Base-by-base conservation (phyloP, 306 rosid genomes). In the Sophora flavescens region DNA sequence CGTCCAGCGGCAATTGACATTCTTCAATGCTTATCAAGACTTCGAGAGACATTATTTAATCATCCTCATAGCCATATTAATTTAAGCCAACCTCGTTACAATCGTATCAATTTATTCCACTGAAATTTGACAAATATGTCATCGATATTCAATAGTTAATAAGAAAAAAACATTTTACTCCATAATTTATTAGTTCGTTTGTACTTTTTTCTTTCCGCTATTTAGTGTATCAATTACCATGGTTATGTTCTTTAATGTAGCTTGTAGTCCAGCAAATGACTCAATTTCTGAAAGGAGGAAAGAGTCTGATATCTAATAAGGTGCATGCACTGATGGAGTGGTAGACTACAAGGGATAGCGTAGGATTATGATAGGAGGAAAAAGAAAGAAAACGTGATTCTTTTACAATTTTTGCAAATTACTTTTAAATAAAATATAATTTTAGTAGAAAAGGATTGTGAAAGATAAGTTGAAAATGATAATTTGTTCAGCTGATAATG, bases 251-350 rank as follows among this genome's bases (percentile, higher is more conserved):
- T 58, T 26, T 35, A 58, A 58, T n/a, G n/a, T 58, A 58, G 39
- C 63, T 58, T 58, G 32, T 7, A 28, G 38, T 58, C 63, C 39
- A 58, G 39, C 63, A 58, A 58, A 12, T 10, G 63, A 22, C 41
- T 6, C 8, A 38, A 38, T 38, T 9, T 53, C 26, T 53, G 9
- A 26, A 6, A 53, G 59, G 62, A 57, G 8, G 63, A 11, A 58
- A 58, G 39, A 58, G 8, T 16, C 16, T 26, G 39, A 22, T 11
- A 10, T 7, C 6, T 58, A 8, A 28, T 15, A 15, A 58, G 62
- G 33, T 22, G 22, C 63, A 58, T 22, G 22, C 63, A 58, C 7
- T 58, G 26, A 28, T 38, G 8, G 41, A 38, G 8, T 38, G 41
- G 41, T 38, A 38, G 8, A 38, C 41, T 38, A 38, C 8, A 38